These are phyloP conservation scores for Teunomyces cretensis DNA, from an alignment of 805 yeast genomes.

Conservation along the genomic window DNA sequence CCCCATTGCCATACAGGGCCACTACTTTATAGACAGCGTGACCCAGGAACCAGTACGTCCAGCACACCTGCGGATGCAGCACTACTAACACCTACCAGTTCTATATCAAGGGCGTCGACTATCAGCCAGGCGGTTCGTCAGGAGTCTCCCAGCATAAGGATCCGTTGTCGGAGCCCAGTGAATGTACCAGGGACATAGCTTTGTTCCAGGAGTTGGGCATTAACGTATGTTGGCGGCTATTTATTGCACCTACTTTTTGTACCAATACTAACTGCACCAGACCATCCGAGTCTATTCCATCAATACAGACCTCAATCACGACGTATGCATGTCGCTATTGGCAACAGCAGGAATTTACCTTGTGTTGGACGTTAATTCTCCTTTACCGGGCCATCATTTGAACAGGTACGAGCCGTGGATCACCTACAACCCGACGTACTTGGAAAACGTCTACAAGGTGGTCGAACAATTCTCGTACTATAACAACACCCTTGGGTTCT, in stretches of 20 bases:
- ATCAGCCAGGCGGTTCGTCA: constrained; percentile 95
- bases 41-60: constrained; percentile 66
- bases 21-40: constrained; percentile 71
- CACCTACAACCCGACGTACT: constrained; percentile 67
- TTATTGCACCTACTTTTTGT: background rate
- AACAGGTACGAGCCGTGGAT: constrained; percentile 95
- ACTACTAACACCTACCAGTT: constrained; percentile 44
- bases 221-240: constrained; percentile 43
- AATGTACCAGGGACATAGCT: constrained; percentile 79
- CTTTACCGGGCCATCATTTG: constrained; percentile 71
- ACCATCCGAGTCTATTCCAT: constrained; percentile 86
- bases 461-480: constrained; percentile 79
- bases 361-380: constrained; percentile 89
- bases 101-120: constrained; percentile 83
- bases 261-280: constrained; percentile 21
- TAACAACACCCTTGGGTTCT: constrained; percentile 86
- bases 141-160: constrained; percentile 59
- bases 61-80: background rate
- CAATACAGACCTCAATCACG: constrained; percentile 80
- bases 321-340: constrained; percentile 84
- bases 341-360: constrained; percentile 93
- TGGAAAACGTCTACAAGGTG: constrained; percentile 74
- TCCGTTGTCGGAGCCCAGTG: constrained; percentile 70
- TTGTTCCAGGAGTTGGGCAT: constrained; percentile 82
- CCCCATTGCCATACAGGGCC: constrained; percentile 69